Percentiles rank a stretch among this genome's conserved stretches.
Conservation (phyloP, 1,284 basidiomycete species). For the Porodaedalea pini region DNA sequence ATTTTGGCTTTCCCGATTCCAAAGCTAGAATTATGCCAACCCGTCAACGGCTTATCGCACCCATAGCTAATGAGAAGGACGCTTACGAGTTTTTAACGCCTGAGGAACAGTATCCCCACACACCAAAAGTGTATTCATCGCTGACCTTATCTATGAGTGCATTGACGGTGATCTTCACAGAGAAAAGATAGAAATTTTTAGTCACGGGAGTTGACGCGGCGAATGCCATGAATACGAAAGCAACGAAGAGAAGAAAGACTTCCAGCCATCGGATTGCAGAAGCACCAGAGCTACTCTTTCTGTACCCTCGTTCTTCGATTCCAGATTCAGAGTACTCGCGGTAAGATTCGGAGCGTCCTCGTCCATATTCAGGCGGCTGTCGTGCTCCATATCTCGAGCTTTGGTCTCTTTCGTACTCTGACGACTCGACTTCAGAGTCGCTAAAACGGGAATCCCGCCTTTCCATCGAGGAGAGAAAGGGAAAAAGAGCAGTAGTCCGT, state of each 20-base stretch:
- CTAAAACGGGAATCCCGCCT: not conserved
- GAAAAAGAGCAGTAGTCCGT: not conserved
- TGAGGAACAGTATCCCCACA: slow-evolving; percentile 17
- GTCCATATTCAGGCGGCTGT: not conserved
- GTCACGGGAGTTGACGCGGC: slow-evolving; percentile 11
- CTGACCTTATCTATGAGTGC: slow-evolving; percentile 6
- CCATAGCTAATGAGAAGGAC: not conserved
- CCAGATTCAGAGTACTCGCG: not conserved
- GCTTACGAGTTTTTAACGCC: slow-evolving; percentile 12
- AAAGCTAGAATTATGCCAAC: slow-evolving; percentile 1
- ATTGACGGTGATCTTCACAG: slow-evolving; percentile 4
- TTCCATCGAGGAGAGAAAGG: not conserved
- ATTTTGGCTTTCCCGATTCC: slow-evolving; percentile 3
- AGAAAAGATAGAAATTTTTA: slow-evolving; percentile 8
- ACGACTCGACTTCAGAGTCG: not conserved
- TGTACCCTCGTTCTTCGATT: not conserved
- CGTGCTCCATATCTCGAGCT: not conserved
- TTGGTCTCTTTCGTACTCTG: not conserved
- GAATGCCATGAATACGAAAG: slow-evolving; percentile 9
- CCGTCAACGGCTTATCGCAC: not conserved
- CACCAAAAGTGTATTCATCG: slow-evolving; percentile 2
- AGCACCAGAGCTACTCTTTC: not conserved
- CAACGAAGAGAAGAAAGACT: slow-evolving; percentile 8
- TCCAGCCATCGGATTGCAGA: not conserved
- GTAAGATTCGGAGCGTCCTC: not conserved